Evolutionary conservation across 768 basidiomycete species (phyloP).

Genomic region (Boletus rubescentipes): DNA sequence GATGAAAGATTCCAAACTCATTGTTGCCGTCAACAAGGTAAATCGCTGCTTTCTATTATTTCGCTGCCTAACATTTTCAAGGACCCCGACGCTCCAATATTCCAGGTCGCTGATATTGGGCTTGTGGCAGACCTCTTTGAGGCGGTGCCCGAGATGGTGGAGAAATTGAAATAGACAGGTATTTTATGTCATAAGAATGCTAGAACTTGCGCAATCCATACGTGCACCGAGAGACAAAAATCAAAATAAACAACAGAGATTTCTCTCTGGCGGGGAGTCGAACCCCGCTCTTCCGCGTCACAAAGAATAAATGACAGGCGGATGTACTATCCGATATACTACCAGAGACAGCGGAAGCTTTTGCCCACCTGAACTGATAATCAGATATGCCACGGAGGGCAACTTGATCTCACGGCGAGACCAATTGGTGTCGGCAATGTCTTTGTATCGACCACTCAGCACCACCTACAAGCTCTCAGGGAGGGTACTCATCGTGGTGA

Average conservation of each 20-base stretch:
- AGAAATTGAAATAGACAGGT: slow-evolving; percentile 67
- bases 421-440: slow-evolving; percentile 9
- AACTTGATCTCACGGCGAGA: background rate
- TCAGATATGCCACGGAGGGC: too few species aligned
- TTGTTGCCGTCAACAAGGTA: slow-evolving; percentile 97
- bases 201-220: background rate
- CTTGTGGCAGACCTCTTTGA: slow-evolving; percentile 93
- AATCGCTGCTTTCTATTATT: background rate
- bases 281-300: slow-evolving; percentile 42
- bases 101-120: slow-evolving; percentile 96
- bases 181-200: slow-evolving; percentile 18
- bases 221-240: background rate
- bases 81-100: slow-evolving; percentile 98
- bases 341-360: slow-evolving; percentile 30
- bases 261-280: slow-evolving; percentile 47
- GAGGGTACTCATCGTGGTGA: slow-evolving; percentile 31
- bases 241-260: background rate
- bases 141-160: slow-evolving; percentile 84
- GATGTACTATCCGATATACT: slow-evolving; percentile 54
- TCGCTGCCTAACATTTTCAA: slow-evolving; percentile 33
- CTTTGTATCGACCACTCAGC: slow-evolving; percentile 31
- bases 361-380: background rate
- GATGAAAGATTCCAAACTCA: slow-evolving; percentile 99
- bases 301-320: slow-evolving; percentile 37
- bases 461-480: slow-evolving; percentile 28